phyloP scores from a whole-genome alignment of 805 yeast genomes.

The Ogataea trehalophila region DNA sequence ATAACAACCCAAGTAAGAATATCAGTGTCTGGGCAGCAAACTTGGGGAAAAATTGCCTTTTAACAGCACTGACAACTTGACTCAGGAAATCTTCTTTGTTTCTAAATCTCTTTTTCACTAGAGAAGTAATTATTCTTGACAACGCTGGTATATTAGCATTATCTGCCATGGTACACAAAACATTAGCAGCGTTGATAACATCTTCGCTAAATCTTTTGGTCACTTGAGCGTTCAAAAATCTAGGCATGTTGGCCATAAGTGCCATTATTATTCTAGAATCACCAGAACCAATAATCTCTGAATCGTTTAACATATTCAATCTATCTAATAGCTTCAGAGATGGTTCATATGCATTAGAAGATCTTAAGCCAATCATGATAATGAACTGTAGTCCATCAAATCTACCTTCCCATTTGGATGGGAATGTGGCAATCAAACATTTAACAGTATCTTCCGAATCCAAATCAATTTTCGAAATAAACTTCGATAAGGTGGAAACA shows the following conservation, averaged over 20 bases:
- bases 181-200: slow-evolving; percentile 46
- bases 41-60: slow-evolving; percentile 63
- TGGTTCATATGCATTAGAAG: slow-evolving; percentile 74
- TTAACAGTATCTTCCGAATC: slow-evolving; percentile 82
- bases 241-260: slow-evolving; percentile 72
- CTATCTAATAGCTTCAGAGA: slow-evolving; percentile 70
- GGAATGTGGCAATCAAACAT: slow-evolving; percentile 80
- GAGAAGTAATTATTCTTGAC: slow-evolving; percentile 68
- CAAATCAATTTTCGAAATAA: slow-evolving; percentile 80
- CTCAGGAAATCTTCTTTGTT: slow-evolving; percentile 85
- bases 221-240: slow-evolving; percentile 79
- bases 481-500: slow-evolving; percentile 73
- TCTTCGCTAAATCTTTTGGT: slow-evolving; percentile 46
- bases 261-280: slow-evolving; percentile 67
- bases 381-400: slow-evolving; percentile 84
- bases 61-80: slow-evolving; percentile 72
- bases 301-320: slow-evolving; percentile 59
- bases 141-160: slow-evolving; percentile 46
- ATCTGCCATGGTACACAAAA: slow-evolving; percentile 59
- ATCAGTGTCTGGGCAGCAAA: slow-evolving; percentile 72
- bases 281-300: slow-evolving; percentile 72
- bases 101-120: slow-evolving; percentile 74
- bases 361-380: slow-evolving; percentile 77
- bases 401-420: slow-evolving; percentile 92
- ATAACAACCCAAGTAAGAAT: slow-evolving; percentile 69